These are phyloP conservation scores for Xylaria sp. DNA, from an alignment of 2,329 filamentous ascomycete genomes.

Conservation along the genomic window DNA sequence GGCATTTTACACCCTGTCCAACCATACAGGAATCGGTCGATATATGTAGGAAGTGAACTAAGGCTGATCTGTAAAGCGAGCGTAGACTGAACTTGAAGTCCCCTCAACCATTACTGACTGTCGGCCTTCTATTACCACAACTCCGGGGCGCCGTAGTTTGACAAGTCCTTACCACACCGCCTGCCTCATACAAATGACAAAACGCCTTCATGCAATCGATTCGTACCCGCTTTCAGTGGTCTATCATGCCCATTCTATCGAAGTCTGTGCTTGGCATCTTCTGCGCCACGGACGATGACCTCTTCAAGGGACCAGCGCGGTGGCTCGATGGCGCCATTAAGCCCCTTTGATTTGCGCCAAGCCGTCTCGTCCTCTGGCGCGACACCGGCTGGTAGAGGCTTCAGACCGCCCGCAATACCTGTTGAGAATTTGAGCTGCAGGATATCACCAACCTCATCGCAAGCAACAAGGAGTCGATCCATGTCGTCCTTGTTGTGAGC, in stretches of 20 bases:
- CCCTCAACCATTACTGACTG: conserved; percentile 27
- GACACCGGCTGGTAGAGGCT: conserved; percentile 73
- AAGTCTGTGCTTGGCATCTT: conserved; percentile 74
- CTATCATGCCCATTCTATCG: conserved; percentile 49
- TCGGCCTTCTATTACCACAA: conserved; percentile 31
- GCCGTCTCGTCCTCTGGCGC: conserved; percentile 73
- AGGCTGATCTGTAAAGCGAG: conserved; percentile 32
- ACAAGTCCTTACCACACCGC: conserved; percentile 21
- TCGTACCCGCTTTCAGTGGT: conserved; percentile 16
- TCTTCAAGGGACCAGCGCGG: conserved; percentile 87
- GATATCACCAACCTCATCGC: conserved; percentile 89
- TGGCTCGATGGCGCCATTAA: conserved; percentile 73
- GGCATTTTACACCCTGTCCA: conserved; percentile 23
- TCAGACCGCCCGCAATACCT: conserved; percentile 85
- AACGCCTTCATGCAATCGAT: conserved; percentile 34
- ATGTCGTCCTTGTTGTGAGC: conserved; percentile 99
- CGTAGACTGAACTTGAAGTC: conserved; percentile 25
- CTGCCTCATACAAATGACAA: conserved; percentile 24
- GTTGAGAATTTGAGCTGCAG: conserved; percentile 97
- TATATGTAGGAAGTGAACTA: conserved; percentile 33
- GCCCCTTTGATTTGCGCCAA: conserved; percentile 61
- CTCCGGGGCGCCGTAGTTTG: conserved; percentile 37
- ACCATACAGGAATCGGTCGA: conserved; percentile 23
- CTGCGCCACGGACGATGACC: conserved; percentile 72
- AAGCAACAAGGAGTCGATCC: conserved; percentile 84